Base-by-base conservation (phyloP, 371 early-diverging fungal genomes). In the Rhizopus sp. region DNA sequence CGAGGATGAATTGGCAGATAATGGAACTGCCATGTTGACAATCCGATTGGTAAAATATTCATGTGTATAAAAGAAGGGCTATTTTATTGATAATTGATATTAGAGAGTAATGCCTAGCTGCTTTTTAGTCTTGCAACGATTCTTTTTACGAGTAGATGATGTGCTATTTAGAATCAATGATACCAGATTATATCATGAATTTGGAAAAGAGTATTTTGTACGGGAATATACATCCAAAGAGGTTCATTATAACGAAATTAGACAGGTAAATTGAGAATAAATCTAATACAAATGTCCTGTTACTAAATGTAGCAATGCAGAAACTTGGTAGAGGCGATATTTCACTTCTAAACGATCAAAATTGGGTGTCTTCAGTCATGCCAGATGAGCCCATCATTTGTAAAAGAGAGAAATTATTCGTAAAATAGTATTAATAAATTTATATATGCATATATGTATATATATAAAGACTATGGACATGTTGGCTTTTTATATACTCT, bases 1-100 rank as follows among this genome's bases (percentile, higher is more conserved):
- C 66, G 98, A 98, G 64, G 98, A 98, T 69, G 98, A 98, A 70
- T 76, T 98, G 42, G 95, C 91, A 8, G 98, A 98, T 64, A 95
- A 96, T 68, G 98, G 98, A 12, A 84, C 88, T 1, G 89, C 94
- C 7, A 74, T 90, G 53, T 70, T 93, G 31, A 84, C 83, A 2
- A 84, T 89, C 17, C 89, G 92, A 63, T 75, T 97, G 90, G 85
- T 55, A 82, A 97, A 7, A 91, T 89, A 68, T 95, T 94, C 62
- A 60, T 97, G 51, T 85, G 97, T n/a, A 93, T 97, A n/a, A 97
- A 97, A 69, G 87, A 90, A n/a, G n/a, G n/a, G n/a, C n/a, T 59
- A 97, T 97, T 2, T 65, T 94, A 48, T 90, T 95, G 60, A 84
- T 93, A 32, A 76, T 93, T 10, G 84, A 86, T n/a, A n/a, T n/a